A percentile compares a stretch with the other conserved stretches of the same genome.
Evolutionary conservation across 352 stramenopile genomes (phyloP).

Genomic region (Vaucheria bursata): DNA sequence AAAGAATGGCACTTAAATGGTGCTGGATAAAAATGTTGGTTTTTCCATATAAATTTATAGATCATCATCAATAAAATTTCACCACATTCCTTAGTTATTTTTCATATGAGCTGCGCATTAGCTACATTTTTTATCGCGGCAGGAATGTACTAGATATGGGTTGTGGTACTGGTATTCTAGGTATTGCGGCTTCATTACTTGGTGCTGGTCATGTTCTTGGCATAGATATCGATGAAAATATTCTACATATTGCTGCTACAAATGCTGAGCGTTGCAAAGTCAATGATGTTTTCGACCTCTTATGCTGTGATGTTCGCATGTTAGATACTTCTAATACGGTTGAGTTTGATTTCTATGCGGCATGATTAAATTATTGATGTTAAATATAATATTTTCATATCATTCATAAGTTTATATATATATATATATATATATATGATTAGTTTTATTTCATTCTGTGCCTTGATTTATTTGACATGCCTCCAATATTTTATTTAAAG

Average conservation of each 20-base stretch:
- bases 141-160: slow-evolving; percentile 2
- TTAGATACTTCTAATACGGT: too few relatives aligned
- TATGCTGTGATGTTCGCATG: slow-evolving; percentile 25
- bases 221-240: slow-evolving; percentile 20
- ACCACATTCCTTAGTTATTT: background rate
- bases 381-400: too few relatives aligned
- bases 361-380: too few relatives aligned
- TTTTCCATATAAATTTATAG: background rate
- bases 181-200: slow-evolving; percentile 33
- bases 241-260: slow-evolving; percentile 17
- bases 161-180: slow-evolving; percentile 42
- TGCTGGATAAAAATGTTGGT: slow-evolving; percentile 36
- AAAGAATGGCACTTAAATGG: too few relatives aligned
- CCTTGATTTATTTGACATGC: too few relatives aligned
- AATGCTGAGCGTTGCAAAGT: slow-evolving; percentile 25
- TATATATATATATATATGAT: too few relatives aligned
- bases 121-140: background rate
- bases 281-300: slow-evolving; percentile 19
- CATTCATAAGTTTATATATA: too few relatives aligned
- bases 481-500: too few relatives aligned
- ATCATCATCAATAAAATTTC: background rate
- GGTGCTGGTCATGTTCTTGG: slow-evolving; percentile 30
- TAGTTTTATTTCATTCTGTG: too few relatives aligned
- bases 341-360: too few relatives aligned
- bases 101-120: background rate